Evolutionary conservation across 1,284 basidiomycete species (phyloP), one percentile per base, ranked within the genome.

Genomic region (Naganishia sp.): DNA sequence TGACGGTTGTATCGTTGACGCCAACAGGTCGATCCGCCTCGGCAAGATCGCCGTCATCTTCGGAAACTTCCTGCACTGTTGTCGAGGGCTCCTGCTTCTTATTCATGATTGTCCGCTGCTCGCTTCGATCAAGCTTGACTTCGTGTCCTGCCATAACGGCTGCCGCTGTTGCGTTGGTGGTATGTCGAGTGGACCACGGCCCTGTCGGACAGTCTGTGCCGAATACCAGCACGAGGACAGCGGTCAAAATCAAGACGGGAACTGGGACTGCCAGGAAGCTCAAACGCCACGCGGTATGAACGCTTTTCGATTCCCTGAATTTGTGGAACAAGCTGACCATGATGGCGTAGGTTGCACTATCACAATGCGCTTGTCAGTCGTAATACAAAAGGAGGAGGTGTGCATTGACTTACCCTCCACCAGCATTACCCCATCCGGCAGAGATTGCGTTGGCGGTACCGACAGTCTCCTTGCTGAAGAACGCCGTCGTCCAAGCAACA

Each of bases 401-500:
- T 7, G 3, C 36, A 9, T 73, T 36, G 3, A 21, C 59, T 52
- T 48, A 61, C 59, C 76, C 77, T 49, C 80, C 83, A 21, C 81
- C 79, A 39, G 79, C 72, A 72, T 85, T 83, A 70, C 86, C 86
- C 82, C 83, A 85, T 3, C 84, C 84, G 25, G 66, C 66, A 43
- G 59, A 54, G 77, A 89, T 84, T 49, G 90, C 79, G 55, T 81
- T 78, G 2, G 85, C 84, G 0, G 87, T 83, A 70, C 85, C 86
- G 25, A 85, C 80, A 18, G 81, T 79, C 77, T 90, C 87, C 4
- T 84, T 89, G 73, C 87, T 86, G 60, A 89, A 77, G 63, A 90
- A 84, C 72, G 90, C 90, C 71, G 90, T 83, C 43, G 88, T 85
- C 86, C 85, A 88, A 6, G 83, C 83, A 68, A 85, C 83, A 68